Conservation (phyloP, 208 protist species). For the Trypanosoma mega region DNA sequence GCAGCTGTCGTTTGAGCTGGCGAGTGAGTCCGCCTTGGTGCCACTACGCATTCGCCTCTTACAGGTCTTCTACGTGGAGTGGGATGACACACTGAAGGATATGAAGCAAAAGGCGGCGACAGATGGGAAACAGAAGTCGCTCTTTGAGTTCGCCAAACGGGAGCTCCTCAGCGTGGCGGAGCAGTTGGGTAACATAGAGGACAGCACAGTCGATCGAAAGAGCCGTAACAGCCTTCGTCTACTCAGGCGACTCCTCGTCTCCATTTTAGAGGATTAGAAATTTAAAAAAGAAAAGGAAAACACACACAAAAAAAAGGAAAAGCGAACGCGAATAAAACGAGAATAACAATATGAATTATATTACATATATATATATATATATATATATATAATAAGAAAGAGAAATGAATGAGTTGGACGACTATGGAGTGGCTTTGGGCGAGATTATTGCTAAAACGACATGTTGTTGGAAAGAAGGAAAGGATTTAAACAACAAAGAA, state of each 20-base stretch:
- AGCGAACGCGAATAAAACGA: too few species aligned
- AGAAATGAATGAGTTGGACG: background rate
- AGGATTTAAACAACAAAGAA: constrained; percentile 1
- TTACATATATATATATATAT: too few species aligned
- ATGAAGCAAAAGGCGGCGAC: constrained; percentile 56
- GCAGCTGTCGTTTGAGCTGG: constrained; percentile 79
- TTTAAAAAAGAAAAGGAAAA: background rate
- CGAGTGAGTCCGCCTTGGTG: constrained; percentile 40
- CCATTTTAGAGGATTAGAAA: constrained; percentile 37
- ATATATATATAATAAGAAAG: too few species aligned
- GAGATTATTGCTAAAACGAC: background rate
- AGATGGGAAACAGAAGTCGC: constrained; percentile 25
- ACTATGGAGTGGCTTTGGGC: background rate
- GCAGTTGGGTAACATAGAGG: constrained; percentile 45
- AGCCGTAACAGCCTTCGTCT: constrained; percentile 73
- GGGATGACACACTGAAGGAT: constrained; percentile 77
- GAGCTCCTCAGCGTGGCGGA: constrained; percentile 60
- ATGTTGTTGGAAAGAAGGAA: background rate
- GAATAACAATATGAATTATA: too few species aligned
- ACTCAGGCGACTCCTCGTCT: constrained; percentile 54
- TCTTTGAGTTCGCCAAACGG: constrained; percentile 60
- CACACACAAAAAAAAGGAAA: background rate
- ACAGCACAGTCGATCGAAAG: constrained; percentile 59
- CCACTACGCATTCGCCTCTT: constrained; percentile 71
- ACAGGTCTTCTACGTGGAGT: constrained; percentile 84